Evolutionary conservation across 192 early-diverging fungal genomes (phyloP).

Genomic region (Pilaira anomala): DNA sequence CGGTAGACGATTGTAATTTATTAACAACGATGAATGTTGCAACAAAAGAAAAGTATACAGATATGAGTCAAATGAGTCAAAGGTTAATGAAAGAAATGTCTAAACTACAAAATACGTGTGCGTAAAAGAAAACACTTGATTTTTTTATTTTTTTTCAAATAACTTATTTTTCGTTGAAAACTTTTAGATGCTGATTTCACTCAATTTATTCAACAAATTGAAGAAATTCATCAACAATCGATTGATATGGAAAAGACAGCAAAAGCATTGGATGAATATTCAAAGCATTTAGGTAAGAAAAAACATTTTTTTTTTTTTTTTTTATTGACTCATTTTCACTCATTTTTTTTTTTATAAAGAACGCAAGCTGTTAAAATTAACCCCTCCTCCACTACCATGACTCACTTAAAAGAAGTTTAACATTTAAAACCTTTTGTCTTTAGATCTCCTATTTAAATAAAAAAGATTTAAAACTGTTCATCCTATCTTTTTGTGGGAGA

Average conservation of each 20-base stretch:
- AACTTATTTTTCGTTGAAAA: not conserved
- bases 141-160: not conserved
- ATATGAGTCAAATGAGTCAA: constrained; percentile 39
- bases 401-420: no score
- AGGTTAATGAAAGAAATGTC: constrained; percentile 37
- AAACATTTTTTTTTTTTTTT: not conserved
- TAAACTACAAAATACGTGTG: constrained; percentile 36
- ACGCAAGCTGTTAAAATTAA: constrained; percentile 2
- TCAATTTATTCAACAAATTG: constrained; percentile 28
- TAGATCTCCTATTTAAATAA: no score
- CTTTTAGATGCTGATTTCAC: constrained; percentile 31
- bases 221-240: constrained; percentile 32
- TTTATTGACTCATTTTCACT: not conserved
- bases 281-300: constrained; percentile 30
- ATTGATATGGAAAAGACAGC: constrained; percentile 33
- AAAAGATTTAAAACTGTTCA: no score
- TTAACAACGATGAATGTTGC: constrained; percentile 37
- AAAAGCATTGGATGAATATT: constrained; percentile 33
- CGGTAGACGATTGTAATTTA: constrained; percentile 31
- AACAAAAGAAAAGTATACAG: constrained; percentile 34
- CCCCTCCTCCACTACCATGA: no score
- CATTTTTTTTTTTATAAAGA: not conserved
- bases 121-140: constrained; percentile 2
- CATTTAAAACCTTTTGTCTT: no score
- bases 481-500: no score